Conservation (phyloP, 75 land plant genomes). For the Ceratopteris richardii region DNA sequence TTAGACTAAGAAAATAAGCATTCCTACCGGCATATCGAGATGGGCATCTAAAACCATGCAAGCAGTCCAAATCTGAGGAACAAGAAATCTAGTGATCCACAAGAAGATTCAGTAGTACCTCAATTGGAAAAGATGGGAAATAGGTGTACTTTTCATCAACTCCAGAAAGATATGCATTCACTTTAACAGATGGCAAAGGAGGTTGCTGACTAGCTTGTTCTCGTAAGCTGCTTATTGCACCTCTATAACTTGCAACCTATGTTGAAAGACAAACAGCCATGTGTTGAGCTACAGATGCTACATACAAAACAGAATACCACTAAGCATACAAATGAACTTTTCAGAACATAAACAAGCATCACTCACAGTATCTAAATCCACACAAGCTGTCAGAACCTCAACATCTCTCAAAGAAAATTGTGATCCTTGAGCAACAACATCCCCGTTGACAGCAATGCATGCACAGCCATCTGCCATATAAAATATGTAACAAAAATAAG, state of each 20-base stretch:
- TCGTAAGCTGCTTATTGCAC: constrained; percentile 77
- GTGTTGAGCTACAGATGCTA: too few relatives aligned
- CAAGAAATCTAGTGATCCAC: too few relatives aligned
- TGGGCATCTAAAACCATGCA: too few relatives aligned
- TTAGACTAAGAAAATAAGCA: too few relatives aligned
- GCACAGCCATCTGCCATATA: constrained; percentile 72
- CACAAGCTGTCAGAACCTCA: constrained; percentile 72
- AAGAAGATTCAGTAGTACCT: constrained; percentile 45
- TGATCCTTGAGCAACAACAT: constrained; percentile 93
- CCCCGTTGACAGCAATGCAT: constrained; percentile 88
- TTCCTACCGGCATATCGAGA: too few relatives aligned
- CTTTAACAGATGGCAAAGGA: constrained; percentile 48
- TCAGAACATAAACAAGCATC: too few relatives aligned
- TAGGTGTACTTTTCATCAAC: constrained; percentile 31
- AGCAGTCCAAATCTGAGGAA: too few relatives aligned
- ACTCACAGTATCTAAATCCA: constrained; percentile 88
- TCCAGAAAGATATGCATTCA: constrained; percentile 52
- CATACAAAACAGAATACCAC: too few relatives aligned
- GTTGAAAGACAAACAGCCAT: neutral
- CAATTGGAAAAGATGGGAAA: constrained; percentile 48
- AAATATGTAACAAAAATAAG: neutral
- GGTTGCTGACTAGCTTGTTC: constrained; percentile 81
- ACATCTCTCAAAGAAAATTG: constrained; percentile 92
- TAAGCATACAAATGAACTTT: too few relatives aligned
- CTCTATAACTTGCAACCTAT: constrained; percentile 83